Evolutionary conservation across 176 grass and related monocot genomes (phyloP).

Genomic region (Lolium rigidum): DNA sequence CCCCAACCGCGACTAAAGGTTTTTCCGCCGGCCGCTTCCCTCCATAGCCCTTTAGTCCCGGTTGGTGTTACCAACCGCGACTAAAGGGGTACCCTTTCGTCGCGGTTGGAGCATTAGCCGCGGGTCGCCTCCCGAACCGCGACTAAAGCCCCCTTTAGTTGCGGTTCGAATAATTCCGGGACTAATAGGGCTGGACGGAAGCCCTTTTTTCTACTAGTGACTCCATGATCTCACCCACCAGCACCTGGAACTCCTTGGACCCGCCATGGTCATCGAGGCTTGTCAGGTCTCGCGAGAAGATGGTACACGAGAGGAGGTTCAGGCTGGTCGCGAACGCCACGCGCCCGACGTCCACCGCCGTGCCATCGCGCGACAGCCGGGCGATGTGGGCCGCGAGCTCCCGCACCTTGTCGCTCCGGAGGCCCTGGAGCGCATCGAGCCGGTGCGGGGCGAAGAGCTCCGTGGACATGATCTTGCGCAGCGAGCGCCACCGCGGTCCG

Average conservation of each 20-base stretch:
- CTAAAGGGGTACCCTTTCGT: no score
- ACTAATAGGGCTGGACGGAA: no score
- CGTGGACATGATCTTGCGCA: constrained; percentile 22
- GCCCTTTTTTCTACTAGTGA: no score
- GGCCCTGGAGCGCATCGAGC: not conserved
- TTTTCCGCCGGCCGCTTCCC: no score
- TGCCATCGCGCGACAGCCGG: not conserved
- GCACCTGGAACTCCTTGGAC: constrained; percentile 33
- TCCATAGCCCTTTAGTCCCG: no score
- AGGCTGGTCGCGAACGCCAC: constrained; percentile 45
- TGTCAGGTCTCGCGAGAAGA: constrained; percentile 54
- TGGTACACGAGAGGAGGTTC: constrained; percentile 45
- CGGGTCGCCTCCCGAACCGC: no score
- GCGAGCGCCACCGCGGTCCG: constrained; percentile 17
- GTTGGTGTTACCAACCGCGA: no score
- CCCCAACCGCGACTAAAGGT: no score
- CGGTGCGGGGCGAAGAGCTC: constrained; percentile 36
- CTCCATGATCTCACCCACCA: constrained; percentile 43
- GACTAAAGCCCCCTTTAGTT: no score
- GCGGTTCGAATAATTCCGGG: no score
- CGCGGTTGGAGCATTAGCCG: no score
- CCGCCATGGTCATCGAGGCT: constrained; percentile 29
- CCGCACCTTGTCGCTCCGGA: constrained; percentile 13
- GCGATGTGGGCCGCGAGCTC: not conserved
- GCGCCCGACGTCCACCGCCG: constrained; percentile 33